Percentiles rank a stretch among this genome's conserved stretches.
phyloP scores from a whole-genome alignment of 2,329 filamentous ascomycete species.

The Paracamarosporium sp. region DNA sequence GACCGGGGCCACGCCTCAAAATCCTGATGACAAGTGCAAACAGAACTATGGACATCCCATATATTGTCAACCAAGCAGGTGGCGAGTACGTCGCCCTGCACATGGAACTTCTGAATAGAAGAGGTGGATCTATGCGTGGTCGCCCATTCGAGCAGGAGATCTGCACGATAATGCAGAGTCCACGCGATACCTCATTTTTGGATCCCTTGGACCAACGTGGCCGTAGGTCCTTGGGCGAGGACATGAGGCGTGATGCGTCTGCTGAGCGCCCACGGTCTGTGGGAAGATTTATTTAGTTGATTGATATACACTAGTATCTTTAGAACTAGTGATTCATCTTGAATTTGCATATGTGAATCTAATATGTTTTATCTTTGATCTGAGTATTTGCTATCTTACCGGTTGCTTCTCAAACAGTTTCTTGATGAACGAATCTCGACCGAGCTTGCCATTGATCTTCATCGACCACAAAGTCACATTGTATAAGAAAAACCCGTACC shows the following conservation, averaged over 20 bases:
- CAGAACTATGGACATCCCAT: background rate
- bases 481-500: too few species aligned
- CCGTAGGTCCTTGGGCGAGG: background rate
- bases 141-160: background rate
- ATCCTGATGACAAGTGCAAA: conserved; percentile 1
- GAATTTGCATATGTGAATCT: too few species aligned
- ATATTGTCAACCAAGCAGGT: background rate
- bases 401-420: too few species aligned
- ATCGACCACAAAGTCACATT: too few species aligned
- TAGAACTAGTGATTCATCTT: too few species aligned
- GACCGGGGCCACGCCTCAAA: background rate
- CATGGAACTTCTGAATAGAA: background rate
- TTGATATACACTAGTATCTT: background rate
- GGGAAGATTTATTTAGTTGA: background rate
- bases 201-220: background rate
- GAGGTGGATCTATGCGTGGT: background rate
- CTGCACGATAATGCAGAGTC: background rate
- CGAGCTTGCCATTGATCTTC: too few species aligned
- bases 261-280: background rate
- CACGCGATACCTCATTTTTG: background rate
- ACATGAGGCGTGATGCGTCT: background rate
- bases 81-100: background rate
- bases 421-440: too few species aligned
- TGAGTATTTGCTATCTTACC: too few species aligned
- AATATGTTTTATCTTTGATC: too few species aligned